Percentiles rank a stretch among this genome's conserved stretches.
phyloP scores from a whole-genome alignment of 257 asterid species.

The Echites panduratus region DNA sequence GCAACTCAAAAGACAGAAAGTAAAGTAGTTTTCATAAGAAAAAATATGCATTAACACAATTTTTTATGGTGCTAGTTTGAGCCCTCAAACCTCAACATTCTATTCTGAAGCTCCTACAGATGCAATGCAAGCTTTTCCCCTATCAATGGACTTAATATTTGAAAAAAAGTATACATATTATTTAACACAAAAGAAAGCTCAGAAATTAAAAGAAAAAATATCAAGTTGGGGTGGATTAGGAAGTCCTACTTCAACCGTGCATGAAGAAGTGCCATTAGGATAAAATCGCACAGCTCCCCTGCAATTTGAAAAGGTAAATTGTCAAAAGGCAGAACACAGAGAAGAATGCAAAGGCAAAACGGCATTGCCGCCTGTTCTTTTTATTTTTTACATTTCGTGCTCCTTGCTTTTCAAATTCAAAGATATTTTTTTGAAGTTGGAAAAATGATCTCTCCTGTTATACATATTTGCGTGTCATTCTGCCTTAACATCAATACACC shows the following conservation, averaged over 20 bases:
- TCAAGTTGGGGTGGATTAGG: constrained; percentile 14
- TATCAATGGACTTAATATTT: not conserved
- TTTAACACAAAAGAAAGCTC: not conserved
- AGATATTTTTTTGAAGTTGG: not conserved
- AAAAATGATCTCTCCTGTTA: too few relatives aligned
- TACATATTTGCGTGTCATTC: too few relatives aligned
- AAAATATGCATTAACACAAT: not conserved
- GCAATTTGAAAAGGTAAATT: constrained; percentile 23
- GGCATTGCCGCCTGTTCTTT: not conserved
- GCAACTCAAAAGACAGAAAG: not conserved
- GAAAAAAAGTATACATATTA: too few relatives aligned
- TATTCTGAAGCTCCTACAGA: not conserved
- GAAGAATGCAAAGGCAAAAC: not conserved
- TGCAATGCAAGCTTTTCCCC: not conserved
- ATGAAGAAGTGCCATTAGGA: constrained; percentile 73
- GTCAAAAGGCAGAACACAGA: constrained; percentile 11
- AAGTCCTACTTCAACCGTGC: constrained; percentile 64
- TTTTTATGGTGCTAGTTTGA: not conserved
- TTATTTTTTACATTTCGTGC: not conserved
- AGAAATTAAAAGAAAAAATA: not conserved
- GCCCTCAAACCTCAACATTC: not conserved
- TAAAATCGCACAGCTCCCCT: constrained; percentile 96
- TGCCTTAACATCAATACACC: too few relatives aligned
- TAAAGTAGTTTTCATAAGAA: not conserved
- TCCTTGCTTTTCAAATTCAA: not conserved